These are phyloP conservation scores for Coffea humblotiana DNA, from an alignment of 305 asterid genomes.

Conservation along the genomic window DNA sequence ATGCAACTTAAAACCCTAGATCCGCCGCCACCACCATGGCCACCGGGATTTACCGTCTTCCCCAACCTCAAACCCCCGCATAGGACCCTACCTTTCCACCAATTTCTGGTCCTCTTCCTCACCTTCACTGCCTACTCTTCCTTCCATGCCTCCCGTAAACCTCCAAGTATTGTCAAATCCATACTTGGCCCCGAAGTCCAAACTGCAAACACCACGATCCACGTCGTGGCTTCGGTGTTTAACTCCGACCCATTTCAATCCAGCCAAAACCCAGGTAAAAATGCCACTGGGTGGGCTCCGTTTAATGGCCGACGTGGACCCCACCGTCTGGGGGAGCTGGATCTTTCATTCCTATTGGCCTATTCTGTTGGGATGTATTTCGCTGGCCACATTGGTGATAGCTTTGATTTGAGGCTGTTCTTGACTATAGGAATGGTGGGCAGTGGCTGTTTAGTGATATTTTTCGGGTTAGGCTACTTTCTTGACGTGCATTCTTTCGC, in stretches of 20 bases:
- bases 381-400: conserved; percentile 83
- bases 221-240: conserved; percentile 25
- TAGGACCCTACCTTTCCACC: conserved; percentile 59
- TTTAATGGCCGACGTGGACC: conserved; percentile 77
- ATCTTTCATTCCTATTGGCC: conserved; percentile 72
- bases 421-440: conserved; percentile 84
- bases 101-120: conserved; percentile 59
- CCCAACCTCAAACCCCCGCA: conserved; percentile 54
- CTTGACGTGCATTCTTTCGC: conserved; percentile 67
- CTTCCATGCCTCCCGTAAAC: conserved; percentile 94
- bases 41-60: conserved; percentile 51
- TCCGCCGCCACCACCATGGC: conserved; percentile 30
- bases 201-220: conserved; percentile 26
- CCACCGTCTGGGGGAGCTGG: conserved; percentile 95
- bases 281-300: conserved; percentile 76
- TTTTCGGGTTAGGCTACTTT: conserved; percentile 79
- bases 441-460: conserved; percentile 64
- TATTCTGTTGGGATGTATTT: conserved; percentile 86
- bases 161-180: conserved; percentile 96
- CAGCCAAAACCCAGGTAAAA: conserved; percentile 17
- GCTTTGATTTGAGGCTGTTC: conserved; percentile 68
- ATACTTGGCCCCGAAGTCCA: conserved; percentile 59
- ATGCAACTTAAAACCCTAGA: conserved; percentile 41
- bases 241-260: conserved; percentile 23
- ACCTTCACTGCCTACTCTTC: conserved; percentile 87